Evolutionary conservation across 176 grass and related monocot genomes (phyloP).

Genomic region (Avena insularis): DNA sequence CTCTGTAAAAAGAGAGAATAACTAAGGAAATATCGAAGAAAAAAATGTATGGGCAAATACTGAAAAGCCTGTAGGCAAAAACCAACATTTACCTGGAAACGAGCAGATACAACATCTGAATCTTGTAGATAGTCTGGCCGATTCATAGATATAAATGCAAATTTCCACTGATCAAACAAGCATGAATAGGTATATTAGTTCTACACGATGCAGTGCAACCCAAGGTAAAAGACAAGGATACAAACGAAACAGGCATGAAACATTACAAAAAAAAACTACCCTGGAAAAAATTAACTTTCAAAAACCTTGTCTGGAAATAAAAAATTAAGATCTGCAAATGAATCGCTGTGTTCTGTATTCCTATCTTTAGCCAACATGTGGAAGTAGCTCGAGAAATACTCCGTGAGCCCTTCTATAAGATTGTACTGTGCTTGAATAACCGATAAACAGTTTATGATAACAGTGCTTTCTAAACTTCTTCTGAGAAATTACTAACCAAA

Average conservation of each 20-base stretch:
- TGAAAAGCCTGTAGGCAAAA: conserved; percentile 27
- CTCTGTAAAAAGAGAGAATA: conserved; percentile 55
- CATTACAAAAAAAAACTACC: neutral
- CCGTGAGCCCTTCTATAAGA: conserved; percentile 5
- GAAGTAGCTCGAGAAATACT: conserved; percentile 14
- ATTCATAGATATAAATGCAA: conserved; percentile 86
- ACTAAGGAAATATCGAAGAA: conserved; percentile 32
- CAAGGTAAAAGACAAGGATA: conserved; percentile 26
- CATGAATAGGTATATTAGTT: conserved; percentile 26
- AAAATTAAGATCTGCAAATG: conserved; percentile 34
- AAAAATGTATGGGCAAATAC: conserved; percentile 24
- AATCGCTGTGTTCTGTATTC: neutral
- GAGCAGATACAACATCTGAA: conserved; percentile 70
- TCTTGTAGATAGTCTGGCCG: conserved; percentile 88
- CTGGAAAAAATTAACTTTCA: neutral
- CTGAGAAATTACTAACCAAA: neutral
- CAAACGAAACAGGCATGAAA: neutral
- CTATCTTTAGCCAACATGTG: conserved; percentile 18
- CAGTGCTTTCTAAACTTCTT: neutral
- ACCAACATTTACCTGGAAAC: conserved; percentile 72
- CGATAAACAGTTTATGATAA: neutral
- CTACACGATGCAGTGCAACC: conserved; percentile 25
- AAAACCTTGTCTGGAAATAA: neutral
- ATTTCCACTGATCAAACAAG: conserved; percentile 77
- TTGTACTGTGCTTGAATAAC: neutral